These are phyloP conservation scores for Nematocida sp. DNA, from an alignment of 371 early-diverging fungal genomes.

Conservation along the genomic window DNA sequence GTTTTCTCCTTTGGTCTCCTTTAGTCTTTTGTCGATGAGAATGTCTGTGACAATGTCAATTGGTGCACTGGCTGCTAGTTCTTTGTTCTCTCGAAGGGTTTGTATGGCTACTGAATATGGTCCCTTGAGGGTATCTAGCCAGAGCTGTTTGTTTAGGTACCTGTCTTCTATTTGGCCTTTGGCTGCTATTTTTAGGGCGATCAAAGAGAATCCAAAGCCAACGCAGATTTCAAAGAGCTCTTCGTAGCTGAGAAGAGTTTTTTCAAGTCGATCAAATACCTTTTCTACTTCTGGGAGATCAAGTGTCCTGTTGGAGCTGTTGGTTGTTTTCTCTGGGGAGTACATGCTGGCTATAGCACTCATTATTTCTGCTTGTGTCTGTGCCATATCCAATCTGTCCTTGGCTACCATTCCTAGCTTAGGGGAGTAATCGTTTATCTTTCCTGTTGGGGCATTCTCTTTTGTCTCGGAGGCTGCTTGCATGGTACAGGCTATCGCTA, in stretches of 20 bases:
- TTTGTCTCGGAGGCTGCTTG: not conserved
- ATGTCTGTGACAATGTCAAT: slow-evolving; percentile 30
- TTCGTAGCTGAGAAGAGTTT: slow-evolving; percentile 34
- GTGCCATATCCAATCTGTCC: slow-evolving; percentile 43
- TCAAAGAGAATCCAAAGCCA: slow-evolving; percentile 39
- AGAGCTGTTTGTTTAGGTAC: slow-evolving; percentile 6
- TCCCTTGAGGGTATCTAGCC: slow-evolving; percentile 42
- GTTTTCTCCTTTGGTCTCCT: slow-evolving; percentile 9
- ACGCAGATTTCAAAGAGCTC: slow-evolving; percentile 54
- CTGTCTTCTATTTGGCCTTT: slow-evolving; percentile 24
- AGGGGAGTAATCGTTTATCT: slow-evolving; percentile 18
- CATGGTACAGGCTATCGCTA: slow-evolving; percentile 46
- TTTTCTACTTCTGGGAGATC: slow-evolving; percentile 2
- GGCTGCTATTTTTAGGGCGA: slow-evolving; percentile 25
- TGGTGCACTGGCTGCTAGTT: not conserved
- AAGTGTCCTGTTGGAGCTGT: too few species aligned
- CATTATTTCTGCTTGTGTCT: slow-evolving; percentile 40
- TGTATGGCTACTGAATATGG: slow-evolving; percentile 3
- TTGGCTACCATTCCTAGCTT: slow-evolving; percentile 8
- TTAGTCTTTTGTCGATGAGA: slow-evolving; percentile 25
- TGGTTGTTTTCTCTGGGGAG: not conserved
- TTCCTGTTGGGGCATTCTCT: not conserved
- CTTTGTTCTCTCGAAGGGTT: slow-evolving; percentile 21
- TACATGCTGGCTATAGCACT: slow-evolving; percentile 7
- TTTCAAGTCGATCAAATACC: slow-evolving; percentile 37